Evolutionary conservation across 192 early-diverging fungal genomes (phyloP).

Genomic region (Helicostylum pulchrum): DNA sequence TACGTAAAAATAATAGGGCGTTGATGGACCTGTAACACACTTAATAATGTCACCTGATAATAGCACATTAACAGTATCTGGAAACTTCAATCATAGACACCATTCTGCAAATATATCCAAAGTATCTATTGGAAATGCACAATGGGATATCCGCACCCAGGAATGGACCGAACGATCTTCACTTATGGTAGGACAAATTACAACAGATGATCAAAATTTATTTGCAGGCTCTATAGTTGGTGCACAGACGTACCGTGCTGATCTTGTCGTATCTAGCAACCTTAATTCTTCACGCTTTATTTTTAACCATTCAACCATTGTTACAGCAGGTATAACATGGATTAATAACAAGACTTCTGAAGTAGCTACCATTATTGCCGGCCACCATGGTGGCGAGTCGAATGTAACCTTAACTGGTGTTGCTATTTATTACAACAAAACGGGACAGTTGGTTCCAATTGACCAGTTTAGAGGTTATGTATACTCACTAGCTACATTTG

Average conservation of each 20-base stretch:
- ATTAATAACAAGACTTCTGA: not conserved
- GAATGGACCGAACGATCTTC: slow-evolving; percentile 9
- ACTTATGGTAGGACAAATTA: slow-evolving; percentile 1
- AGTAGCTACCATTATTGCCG: not conserved
- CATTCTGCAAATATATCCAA: not conserved
- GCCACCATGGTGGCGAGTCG: not conserved
- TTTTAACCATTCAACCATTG: not conserved
- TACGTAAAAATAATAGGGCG: slow-evolving; percentile 3
- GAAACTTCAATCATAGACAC: not conserved
- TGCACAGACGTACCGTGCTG: slow-evolving; percentile 3
- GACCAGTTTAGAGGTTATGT: slow-evolving; percentile 38
- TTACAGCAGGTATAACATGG: not conserved
- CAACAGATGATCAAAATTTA: not conserved
- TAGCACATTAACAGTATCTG: slow-evolving; percentile 9
- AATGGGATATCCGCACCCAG: not conserved
- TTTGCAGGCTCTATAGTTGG: not conserved
- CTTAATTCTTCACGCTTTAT: not conserved
- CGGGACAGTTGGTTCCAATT: not conserved
- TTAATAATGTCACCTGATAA: slow-evolving; percentile 2
- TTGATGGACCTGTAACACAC: slow-evolving; percentile 16
- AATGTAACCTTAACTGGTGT: not conserved
- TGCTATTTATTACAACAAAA: not conserved
- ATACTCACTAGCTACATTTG: slow-evolving; percentile 40
- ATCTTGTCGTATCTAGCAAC: not conserved
- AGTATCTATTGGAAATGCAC: slow-evolving; percentile 7